Evolutionary conservation across 208 protist genomes (phyloP), one percentile per base, ranked within the genome.

Genomic region (Crithidia sp.): DNA sequence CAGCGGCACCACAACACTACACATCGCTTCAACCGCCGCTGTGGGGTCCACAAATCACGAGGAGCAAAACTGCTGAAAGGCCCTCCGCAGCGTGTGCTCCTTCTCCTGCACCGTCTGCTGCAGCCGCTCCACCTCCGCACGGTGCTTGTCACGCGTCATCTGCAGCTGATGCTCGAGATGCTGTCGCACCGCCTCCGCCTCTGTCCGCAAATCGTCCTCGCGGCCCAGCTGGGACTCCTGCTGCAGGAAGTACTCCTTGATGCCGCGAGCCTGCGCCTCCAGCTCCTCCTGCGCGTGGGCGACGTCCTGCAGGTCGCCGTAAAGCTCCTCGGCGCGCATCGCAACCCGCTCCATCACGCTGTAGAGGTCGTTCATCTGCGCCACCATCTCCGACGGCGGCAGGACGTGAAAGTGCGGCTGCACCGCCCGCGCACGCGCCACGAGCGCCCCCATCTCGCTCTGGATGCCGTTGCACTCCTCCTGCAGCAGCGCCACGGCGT

Each of bases 281-380:
- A 93, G 55, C 55, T 96, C 92, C 62, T 93, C 85, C 40, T 92
- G 88, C 39, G 79, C 62, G 13, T 75, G 66, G 17, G 77, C 77
- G 60, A 92, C 75, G 13, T 79, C 67, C 58, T 79, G 76, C 67
- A 96, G 43, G 19, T 95, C 88, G 13, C 65, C 85, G 39, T 78
- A 75, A 9, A 94, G 65, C 36, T 89, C 84, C 58, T 92, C 81
- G 10, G 86, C 83, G 5, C 85, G 86, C 16, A 85, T 47, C 0
- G 87, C 92, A 41, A 96, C 83, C 71, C 87, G 83, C 62, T 96
- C 90, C 84, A 92, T 86, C 6, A 94, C 83, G 53, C 56, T 77
- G 78, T 94, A 96, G 36, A 96, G 81, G 63, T 95, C 87, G 71
- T 95, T 95, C 82, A 96, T 81, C 74, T 94, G 87, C 37, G 53